Evolutionary conservation across 306 rosid genomes (phyloP), one percentile per base, ranked within the genome.

Genomic region (Styphnolobium japonicum): DNA sequence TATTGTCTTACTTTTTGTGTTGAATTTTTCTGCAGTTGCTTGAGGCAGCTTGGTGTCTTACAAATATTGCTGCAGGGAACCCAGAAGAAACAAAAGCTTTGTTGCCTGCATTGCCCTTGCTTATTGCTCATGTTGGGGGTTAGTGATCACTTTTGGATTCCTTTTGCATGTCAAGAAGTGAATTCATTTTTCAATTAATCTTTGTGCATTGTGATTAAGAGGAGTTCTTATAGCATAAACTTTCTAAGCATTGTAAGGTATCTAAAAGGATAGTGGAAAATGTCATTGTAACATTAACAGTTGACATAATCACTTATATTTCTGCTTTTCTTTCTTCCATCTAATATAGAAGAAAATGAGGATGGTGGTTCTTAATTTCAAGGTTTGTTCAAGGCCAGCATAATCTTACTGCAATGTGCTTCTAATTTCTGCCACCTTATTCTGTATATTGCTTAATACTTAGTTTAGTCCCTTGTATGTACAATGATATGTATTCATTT

Each of bases 41-140:
- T 60, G 99, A 95, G 91, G 98, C 98, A 14, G 97, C 99, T 79
- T 95, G 99, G 99, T 93, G 98, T 86, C 94, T 95, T 43, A 95
- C 98, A 65, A 93, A 95, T 84, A 90, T 95, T 84, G 99, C 94
- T 65, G 98, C 99, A n/a, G 99, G 97, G 75, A 88, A 89, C 67
- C 99, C 93, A 2, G 97, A 95, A 68, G 96, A 95, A 82, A 93
- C 99, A 55, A 88, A 89, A 84, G 94, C 97, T 63, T 83, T 95
- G 88, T 85, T 95, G 84, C 96, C 99, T 22, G 90, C 97, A 53
- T 85, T 91, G 70, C 99, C 97, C 12, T 86, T 91, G 85, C 97
- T 95, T 81, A 87, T 95, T 89, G 94, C 97, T 86, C 96, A 93
- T 85, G 90, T 95, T 27, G 99, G 99, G 89, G 99, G 99, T 94